Percentiles rank a stretch among this genome's conserved stretches.
These are phyloP conservation scores for Acer campestre DNA, from an alignment of 345 rosid genomes.

Conservation along the genomic window DNA sequence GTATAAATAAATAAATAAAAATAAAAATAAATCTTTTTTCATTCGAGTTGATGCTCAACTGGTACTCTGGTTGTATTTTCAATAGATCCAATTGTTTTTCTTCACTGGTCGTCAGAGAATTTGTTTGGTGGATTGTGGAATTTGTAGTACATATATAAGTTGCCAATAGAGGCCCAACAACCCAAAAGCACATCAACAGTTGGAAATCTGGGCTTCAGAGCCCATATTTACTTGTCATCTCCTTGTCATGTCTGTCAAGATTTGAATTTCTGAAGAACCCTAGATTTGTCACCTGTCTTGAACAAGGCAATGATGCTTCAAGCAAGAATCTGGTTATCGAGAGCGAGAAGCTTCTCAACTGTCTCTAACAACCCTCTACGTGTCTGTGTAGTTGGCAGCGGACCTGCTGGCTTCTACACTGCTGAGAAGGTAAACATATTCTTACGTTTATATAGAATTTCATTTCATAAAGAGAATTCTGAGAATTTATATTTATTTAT, in stretches of 20 bases:
- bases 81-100: too few species aligned
- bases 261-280: neutral
- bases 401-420: slow-evolving; percentile 90
- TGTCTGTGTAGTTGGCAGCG: slow-evolving; percentile 87
- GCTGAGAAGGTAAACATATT: slow-evolving; percentile 67
- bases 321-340: slow-evolving; percentile 36
- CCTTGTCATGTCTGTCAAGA: neutral
- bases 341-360: slow-evolving; percentile 53
- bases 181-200: neutral
- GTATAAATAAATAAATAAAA: too few species aligned
- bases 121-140: too few species aligned
- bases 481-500: neutral
- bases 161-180: neutral
- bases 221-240: neutral
- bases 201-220: neutral
- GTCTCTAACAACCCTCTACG: slow-evolving; percentile 55
- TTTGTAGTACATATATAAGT: too few species aligned
- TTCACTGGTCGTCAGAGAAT: too few species aligned
- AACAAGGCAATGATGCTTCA: slow-evolving; percentile 25
- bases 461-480: slow-evolving; percentile 5
- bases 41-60: too few species aligned
- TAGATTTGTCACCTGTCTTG: neutral
- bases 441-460: neutral
- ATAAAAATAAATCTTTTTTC: too few species aligned
- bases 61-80: too few species aligned